Conservation (phyloP, 2,329 filamentous ascomycete genomes). For the Rhinocladiella similis region DNA sequence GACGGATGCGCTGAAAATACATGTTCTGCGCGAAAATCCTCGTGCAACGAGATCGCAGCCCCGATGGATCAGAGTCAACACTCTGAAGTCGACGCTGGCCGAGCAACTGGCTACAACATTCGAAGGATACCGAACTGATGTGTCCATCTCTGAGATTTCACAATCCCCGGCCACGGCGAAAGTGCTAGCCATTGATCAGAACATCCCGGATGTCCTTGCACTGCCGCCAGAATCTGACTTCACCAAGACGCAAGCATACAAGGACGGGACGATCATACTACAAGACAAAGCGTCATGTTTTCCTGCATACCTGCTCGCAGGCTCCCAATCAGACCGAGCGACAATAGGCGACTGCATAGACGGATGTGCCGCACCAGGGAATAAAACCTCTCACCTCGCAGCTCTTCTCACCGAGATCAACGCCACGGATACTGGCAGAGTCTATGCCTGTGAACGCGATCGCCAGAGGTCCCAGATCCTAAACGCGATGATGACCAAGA, state of each 20-base stretch:
- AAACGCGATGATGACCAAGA: slow-evolving; percentile 78
- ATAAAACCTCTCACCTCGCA: slow-evolving; percentile 94
- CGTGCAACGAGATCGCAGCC: slow-evolving; percentile 57
- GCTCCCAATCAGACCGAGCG: slow-evolving; percentile 48
- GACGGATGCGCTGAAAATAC: slow-evolving; percentile 60
- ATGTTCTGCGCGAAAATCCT: slow-evolving; percentile 40
- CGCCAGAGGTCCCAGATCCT: slow-evolving; percentile 69
- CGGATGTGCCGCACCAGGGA: slow-evolving; percentile 90
- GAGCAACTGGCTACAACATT: slow-evolving; percentile 77
- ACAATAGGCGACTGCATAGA: slow-evolving; percentile 75
- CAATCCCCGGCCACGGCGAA: slow-evolving; percentile 33
- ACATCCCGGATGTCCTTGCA: slow-evolving; percentile 82
- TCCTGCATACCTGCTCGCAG: slow-evolving; percentile 80
- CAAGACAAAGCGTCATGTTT: slow-evolving; percentile 98
- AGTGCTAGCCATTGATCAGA: slow-evolving; percentile 68
- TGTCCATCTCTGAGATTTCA: slow-evolving; percentile 59
- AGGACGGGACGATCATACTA: slow-evolving; percentile 74
- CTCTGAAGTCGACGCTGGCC: slow-evolving; percentile 68
- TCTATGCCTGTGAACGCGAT: slow-evolving; percentile 83
- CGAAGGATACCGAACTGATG: slow-evolving; percentile 57
- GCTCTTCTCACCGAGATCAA: slow-evolving; percentile 59
- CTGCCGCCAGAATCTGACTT: slow-evolving; percentile 72
- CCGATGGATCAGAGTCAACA: slow-evolving; percentile 91
- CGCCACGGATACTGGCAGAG: slow-evolving; percentile 31
- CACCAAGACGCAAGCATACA: slow-evolving; percentile 72